Conservation (phyloP, 2,329 filamentous ascomycete species). For the Ophiostoma sp. region DNA sequence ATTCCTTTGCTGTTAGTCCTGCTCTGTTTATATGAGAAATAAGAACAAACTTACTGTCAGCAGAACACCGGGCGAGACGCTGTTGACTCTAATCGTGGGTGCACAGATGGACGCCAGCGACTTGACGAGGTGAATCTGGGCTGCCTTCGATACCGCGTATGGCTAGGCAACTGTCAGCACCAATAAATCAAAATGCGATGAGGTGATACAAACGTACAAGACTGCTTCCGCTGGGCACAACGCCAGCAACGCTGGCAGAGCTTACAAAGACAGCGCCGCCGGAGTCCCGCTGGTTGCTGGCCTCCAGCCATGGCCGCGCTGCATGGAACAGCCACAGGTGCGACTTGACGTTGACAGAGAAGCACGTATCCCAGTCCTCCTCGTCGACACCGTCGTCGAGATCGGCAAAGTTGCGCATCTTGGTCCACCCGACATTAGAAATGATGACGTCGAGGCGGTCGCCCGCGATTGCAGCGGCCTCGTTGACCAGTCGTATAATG, state of each 20-base stretch:
- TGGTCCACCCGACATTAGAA: constrained; percentile 63
- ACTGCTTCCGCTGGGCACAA: constrained; percentile 58
- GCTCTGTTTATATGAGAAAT: not conserved
- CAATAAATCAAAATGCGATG: too few relatives aligned
- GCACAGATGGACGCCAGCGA: constrained; percentile 39
- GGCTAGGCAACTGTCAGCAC: constrained; percentile 41
- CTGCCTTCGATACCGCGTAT: constrained; percentile 73
- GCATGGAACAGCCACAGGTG: constrained; percentile 32
- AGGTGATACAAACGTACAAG: constrained; percentile 37
- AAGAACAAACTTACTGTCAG: not conserved
- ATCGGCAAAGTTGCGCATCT: constrained; percentile 41
- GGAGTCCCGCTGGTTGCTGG: constrained; percentile 36
- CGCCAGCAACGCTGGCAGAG: constrained; percentile 59
- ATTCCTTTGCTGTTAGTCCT: not conserved
- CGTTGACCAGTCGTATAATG: not conserved
- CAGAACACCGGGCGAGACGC: not conserved
- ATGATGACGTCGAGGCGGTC: constrained; percentile 38
- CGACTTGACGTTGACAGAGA: constrained; percentile 7
- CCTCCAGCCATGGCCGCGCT: constrained; percentile 49
- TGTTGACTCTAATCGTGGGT: not conserved
- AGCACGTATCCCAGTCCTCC: constrained; percentile 50
- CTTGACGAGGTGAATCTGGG: constrained; percentile 57
- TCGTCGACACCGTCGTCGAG: constrained; percentile 42
- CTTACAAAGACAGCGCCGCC: constrained; percentile 53
- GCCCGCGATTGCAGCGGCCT: not conserved